These are phyloP conservation scores for Aspergillus phoenicis DNA, from an alignment of 2,329 filamentous ascomycete genomes.

Conservation along the genomic window DNA sequence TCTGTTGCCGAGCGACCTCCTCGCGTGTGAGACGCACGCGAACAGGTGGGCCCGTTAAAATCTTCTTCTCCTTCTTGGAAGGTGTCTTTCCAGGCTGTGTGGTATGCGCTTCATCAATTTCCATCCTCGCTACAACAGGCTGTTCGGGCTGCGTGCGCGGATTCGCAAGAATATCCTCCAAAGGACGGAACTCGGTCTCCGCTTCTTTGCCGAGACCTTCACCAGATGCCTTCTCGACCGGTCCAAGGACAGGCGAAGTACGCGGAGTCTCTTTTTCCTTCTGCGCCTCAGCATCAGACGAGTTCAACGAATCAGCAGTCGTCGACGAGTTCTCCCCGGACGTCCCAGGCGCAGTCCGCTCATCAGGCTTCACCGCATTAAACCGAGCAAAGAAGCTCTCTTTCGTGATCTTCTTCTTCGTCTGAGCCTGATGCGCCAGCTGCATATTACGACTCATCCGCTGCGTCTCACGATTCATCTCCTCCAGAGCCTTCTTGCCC, in stretches of 20 bases:
- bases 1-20: conserved; percentile 37
- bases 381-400: conserved; percentile 81
- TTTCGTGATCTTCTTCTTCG: conserved; percentile 87
- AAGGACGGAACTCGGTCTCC: conserved; percentile 34
- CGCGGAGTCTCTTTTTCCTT: conserved; percentile 65
- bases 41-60: conserved; percentile 35
- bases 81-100: conserved; percentile 28
- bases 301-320: conserved; percentile 55
- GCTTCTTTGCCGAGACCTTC: background rate
- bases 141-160: conserved; percentile 27
- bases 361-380: conserved; percentile 64
- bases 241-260: conserved; percentile 61
- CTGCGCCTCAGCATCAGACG: conserved; percentile 46
- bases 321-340: conserved; percentile 39
- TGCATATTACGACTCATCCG: conserved; percentile 88
- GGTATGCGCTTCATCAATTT: conserved; percentile 16
- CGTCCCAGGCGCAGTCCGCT: conserved; percentile 25
- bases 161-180: conserved; percentile 40
- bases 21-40: conserved; percentile 46
- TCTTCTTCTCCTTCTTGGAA: conserved; percentile 31
- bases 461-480: conserved; percentile 94
- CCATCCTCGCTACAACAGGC: conserved; percentile 7
- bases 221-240: conserved; percentile 18
- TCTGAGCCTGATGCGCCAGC: conserved; percentile 83
- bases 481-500: conserved; percentile 90